Conservation (phyloP, 306 rosid genomes). For the Ceratonia siliqua region DNA sequence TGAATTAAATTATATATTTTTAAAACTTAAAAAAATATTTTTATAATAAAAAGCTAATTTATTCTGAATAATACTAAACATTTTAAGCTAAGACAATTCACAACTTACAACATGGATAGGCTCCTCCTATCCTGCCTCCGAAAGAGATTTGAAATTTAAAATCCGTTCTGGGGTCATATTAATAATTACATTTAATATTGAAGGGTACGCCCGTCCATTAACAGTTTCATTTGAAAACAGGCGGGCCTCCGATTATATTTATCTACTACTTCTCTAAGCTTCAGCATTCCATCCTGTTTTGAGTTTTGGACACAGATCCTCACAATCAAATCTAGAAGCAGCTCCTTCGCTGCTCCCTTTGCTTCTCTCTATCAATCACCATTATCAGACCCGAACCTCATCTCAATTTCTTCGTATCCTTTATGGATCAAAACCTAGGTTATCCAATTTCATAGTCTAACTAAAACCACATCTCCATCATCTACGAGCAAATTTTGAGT, state of each 20-base stretch:
- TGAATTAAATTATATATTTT: too few relatives aligned
- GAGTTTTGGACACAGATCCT: not conserved
- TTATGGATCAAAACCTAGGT: constrained; percentile 7
- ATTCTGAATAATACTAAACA: too few relatives aligned
- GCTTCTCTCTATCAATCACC: not conserved
- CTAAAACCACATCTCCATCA: not conserved
- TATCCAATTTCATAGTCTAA: not conserved
- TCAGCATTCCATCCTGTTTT: not conserved
- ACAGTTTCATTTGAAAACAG: constrained; percentile 42
- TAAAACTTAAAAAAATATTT: too few relatives aligned
- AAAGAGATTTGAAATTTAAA: constrained; percentile 40
- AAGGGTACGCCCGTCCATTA: constrained; percentile 34
- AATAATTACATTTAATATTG: constrained; percentile 5
- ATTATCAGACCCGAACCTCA: not conserved
- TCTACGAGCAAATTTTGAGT: not conserved
- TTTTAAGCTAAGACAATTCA: not conserved
- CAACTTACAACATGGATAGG: not conserved
- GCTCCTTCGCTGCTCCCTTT: not conserved
- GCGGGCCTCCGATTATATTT: constrained; percentile 42
- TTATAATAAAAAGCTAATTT: too few relatives aligned
- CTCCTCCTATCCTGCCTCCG: not conserved
- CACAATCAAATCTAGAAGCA: constrained; percentile 10
- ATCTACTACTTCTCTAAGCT: not conserved
- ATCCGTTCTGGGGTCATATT: not conserved
- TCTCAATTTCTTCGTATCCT: not conserved